Percentiles rank a stretch among this genome's conserved stretches.
Conservation (phyloP, 495 filamentous ascomycete genomes). For the Aspergillus sclerotioniger region DNA sequence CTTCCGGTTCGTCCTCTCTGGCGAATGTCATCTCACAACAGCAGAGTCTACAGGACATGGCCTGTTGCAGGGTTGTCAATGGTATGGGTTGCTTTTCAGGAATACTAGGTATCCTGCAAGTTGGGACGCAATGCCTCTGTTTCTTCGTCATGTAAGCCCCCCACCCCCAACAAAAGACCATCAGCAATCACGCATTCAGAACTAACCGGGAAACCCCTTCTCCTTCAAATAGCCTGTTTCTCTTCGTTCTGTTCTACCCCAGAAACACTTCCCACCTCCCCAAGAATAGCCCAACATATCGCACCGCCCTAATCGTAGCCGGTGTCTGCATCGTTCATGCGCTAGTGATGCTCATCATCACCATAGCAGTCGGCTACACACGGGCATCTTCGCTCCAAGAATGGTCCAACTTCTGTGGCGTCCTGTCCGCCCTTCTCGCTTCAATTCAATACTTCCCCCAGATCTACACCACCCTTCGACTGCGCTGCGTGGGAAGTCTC, state of each 20-base stretch:
- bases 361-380: constrained; percentile 57
- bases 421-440: constrained; percentile 74
- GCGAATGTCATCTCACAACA: constrained; percentile 87
- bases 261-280: constrained; percentile 51
- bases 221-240: constrained; percentile 56
- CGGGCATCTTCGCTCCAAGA: constrained; percentile 56
- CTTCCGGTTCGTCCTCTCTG: constrained; percentile 80
- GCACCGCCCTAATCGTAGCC: constrained; percentile 71
- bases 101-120: constrained; percentile 81
- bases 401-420: constrained; percentile 83
- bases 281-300: constrained; percentile 57
- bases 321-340: constrained; percentile 69
- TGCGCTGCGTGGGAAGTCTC: constrained; percentile 81
- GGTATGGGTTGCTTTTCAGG: constrained; percentile 81
- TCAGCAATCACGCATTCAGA: neutral
- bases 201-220: neutral
- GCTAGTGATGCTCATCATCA: constrained; percentile 62
- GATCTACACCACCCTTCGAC: constrained; percentile 81
- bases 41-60: constrained; percentile 70
- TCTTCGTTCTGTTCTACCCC: constrained; percentile 87
- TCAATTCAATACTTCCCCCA: constrained; percentile 92
- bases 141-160: constrained; percentile 83
- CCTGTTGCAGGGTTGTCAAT: constrained; percentile 78
- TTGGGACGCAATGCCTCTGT: constrained; percentile 86
- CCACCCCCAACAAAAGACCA: neutral